These are phyloP conservation scores for Phlebopus sp. DNA, from an alignment of 1,284 basidiomycete species.

Conservation along the genomic window DNA sequence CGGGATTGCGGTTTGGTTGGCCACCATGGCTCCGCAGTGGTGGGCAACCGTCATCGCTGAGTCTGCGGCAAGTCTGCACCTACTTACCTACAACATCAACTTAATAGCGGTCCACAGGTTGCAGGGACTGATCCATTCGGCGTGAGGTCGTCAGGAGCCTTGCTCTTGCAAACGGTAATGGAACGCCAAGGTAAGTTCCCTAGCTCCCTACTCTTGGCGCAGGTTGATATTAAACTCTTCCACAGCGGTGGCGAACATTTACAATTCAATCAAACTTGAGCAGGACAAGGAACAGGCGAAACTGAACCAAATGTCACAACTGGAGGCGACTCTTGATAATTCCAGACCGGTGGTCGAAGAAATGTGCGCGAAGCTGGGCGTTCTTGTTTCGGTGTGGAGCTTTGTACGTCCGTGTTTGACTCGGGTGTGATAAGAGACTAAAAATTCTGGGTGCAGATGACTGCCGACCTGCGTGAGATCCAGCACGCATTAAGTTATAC, in stretches of 20 bases:
- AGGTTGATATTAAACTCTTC: neutral
- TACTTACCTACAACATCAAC: neutral
- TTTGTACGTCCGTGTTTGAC: conserved; percentile 12
- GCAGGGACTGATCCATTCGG: conserved; percentile 7
- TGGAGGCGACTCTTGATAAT: conserved; percentile 9
- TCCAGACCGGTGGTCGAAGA: conserved; percentile 19
- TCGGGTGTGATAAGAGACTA: neutral
- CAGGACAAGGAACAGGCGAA: conserved; percentile 12
- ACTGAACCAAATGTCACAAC: conserved; percentile 14
- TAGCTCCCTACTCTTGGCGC: neutral
- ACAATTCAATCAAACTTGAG: conserved; percentile 6
- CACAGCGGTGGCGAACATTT: conserved; percentile 9
- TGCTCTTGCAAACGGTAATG: conserved; percentile 3
- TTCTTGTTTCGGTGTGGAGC: conserved; percentile 20
- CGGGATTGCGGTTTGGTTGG: conserved; percentile 18
- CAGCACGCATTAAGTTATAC: conserved; percentile 8
- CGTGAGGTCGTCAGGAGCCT: conserved; percentile 5
- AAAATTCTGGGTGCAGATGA: conserved; percentile 14
- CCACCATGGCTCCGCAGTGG: conserved; percentile 10
- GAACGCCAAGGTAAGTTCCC: conserved; percentile 10
- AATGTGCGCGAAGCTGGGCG: conserved; percentile 15
- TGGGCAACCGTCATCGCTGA: conserved; percentile 11
- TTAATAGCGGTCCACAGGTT: neutral
- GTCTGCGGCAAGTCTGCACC: conserved; percentile 3
- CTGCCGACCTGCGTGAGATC: conserved; percentile 16